phyloP scores from a whole-genome alignment of 2,329 filamentous ascomycete genomes.

The Colletotrichum acutatum region DNA sequence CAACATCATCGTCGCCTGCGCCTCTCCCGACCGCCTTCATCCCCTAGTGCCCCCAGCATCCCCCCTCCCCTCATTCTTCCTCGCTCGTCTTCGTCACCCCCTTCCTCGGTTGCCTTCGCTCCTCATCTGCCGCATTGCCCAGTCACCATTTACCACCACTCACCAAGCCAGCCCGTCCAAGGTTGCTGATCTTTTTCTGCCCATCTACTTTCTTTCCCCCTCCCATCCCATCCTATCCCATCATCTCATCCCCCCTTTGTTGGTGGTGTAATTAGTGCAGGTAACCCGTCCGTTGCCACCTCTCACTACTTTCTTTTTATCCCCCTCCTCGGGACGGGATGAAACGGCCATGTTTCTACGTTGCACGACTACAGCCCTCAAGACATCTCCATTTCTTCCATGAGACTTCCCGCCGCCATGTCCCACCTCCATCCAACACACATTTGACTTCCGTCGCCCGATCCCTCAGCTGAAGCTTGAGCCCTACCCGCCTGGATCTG shows the following conservation, averaged over 20 bases:
- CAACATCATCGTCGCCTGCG: conserved; percentile 5
- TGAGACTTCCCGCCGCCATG: conserved; percentile 3
- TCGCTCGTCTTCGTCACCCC: background rate
- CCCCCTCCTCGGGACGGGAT: background rate
- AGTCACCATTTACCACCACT: background rate
- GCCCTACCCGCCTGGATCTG: conserved; percentile 16
- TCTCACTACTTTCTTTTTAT: background rate
- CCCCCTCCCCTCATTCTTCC: background rate
- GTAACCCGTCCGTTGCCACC: background rate
- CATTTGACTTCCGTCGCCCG: conserved; percentile 14
- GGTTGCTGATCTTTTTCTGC: background rate
- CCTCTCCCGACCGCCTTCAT: conserved; percentile 14
- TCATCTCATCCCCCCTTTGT: background rate
- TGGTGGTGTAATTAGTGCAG: background rate
- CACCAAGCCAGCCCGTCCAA: background rate
- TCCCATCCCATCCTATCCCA: background rate
- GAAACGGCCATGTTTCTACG: background rate
- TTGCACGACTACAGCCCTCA: background rate
- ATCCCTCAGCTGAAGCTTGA: conserved; percentile 13
- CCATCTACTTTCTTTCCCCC: background rate
- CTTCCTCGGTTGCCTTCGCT: background rate
- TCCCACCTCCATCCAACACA: conserved; percentile 2
- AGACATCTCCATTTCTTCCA: background rate
- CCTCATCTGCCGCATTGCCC: background rate
- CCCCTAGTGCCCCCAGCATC: background rate